A percentile compares a stretch with the other conserved stretches of the same genome.
Evolutionary conservation across 1,284 basidiomycete species (phyloP).

Genomic region (Irpex sp.): DNA sequence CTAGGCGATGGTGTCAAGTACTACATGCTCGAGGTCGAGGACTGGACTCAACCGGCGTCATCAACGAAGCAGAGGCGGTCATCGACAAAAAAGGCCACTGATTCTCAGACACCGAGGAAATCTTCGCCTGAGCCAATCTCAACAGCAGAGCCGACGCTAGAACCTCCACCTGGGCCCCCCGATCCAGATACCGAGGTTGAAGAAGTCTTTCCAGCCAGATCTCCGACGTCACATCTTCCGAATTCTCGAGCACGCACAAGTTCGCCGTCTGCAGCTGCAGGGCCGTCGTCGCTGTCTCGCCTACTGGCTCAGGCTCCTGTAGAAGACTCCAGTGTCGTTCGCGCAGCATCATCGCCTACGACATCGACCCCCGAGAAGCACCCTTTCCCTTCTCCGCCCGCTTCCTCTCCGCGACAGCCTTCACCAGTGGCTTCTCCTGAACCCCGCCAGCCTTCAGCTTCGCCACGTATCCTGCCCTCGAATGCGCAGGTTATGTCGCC

Average conservation of each 20-base stretch:
- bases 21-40: constrained; percentile 91
- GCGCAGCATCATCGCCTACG: constrained; percentile 21
- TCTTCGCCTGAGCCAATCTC: constrained; percentile 8
- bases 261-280: constrained; percentile 55
- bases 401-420: constrained; percentile 23
- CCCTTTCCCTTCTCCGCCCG: constrained; percentile 2
- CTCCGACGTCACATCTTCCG: constrained; percentile 62
- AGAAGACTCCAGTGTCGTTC: constrained; percentile 33
- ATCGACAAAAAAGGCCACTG: constrained; percentile 47
- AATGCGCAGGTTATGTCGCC: constrained; percentile 11
- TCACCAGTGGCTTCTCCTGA: constrained; percentile 24
- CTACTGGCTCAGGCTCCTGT: constrained; percentile 66
- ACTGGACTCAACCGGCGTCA: constrained; percentile 76
- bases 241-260: constrained; percentile 60
- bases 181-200: constrained; percentile 55
- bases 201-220: constrained; percentile 58
- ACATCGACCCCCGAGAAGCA: constrained; percentile 8
- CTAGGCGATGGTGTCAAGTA: constrained; percentile 90
- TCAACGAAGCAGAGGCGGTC: constrained; percentile 55
- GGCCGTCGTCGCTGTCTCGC: constrained; percentile 72
- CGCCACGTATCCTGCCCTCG: constrained; percentile 17
- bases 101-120: constrained; percentile 22
- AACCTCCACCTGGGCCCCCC: constrained; percentile 51
- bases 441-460: constrained; percentile 30
- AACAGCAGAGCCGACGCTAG: constrained; percentile 30